Conservation (phyloP, 2,329 filamentous ascomycete species). For the Davidsoniella eucalypti region DNA sequence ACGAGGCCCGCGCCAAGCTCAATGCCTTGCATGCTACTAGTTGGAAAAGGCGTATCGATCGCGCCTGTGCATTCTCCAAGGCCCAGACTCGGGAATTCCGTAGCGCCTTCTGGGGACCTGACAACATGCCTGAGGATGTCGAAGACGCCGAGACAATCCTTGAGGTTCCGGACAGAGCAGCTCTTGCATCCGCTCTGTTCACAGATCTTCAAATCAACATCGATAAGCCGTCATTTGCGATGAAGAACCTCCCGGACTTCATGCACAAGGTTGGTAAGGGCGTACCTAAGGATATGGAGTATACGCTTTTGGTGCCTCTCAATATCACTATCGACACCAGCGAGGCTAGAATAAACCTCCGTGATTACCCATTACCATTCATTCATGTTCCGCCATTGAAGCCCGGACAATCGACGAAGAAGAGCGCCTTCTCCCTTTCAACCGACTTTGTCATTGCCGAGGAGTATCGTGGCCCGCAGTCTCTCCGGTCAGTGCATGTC, state of each 20-base stretch:
- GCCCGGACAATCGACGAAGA: constrained; percentile 57
- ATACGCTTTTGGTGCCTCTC: constrained; percentile 79
- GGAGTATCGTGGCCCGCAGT: constrained; percentile 69
- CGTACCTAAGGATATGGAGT: constrained; percentile 82
- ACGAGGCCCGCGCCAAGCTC: constrained; percentile 60
- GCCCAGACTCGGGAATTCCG: constrained; percentile 65
- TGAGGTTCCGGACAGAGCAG: constrained; percentile 68
- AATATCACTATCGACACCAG: constrained; percentile 79
- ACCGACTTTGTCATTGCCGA: constrained; percentile 94
- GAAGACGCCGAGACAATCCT: constrained; percentile 75
- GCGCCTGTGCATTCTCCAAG: constrained; percentile 50
- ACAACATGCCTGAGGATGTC: constrained; percentile 64
- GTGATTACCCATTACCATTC: constrained; percentile 86
- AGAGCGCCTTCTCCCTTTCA: constrained; percentile 68
- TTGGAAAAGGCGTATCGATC: constrained; percentile 84
- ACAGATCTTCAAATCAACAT: constrained; percentile 72
- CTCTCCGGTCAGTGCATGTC: constrained; percentile 63
- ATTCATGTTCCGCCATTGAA: constrained; percentile 78
- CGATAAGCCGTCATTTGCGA: constrained; percentile 84
- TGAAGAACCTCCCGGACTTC: constrained; percentile 67
- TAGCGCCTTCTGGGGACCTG: constrained; percentile 63
- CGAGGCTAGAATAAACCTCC: constrained; percentile 68
- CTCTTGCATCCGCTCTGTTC: constrained; percentile 63
- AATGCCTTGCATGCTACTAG: constrained; percentile 71
- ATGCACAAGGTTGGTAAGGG: constrained; percentile 87